Evolutionary conservation across 2,329 filamentous ascomycete species (phyloP), one percentile per base, ranked within the genome.

Genomic region (Botryosphaeria dothidea): DNA sequence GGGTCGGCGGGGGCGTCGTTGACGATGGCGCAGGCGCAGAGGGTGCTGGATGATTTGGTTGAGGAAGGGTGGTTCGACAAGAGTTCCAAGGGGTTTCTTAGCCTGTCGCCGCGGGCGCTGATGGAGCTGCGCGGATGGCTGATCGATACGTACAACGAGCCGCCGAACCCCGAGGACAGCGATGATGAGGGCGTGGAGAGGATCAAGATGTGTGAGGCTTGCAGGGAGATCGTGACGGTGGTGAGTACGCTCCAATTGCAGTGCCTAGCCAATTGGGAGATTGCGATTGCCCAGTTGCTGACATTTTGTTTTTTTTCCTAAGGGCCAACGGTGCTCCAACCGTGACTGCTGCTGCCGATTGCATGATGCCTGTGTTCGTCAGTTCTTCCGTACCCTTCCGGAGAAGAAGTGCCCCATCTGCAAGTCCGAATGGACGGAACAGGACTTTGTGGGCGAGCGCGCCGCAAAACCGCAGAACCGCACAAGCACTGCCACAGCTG

Each of bases 121-220:
- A 87, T 98, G 83, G 95, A 99, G 81, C 80, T 99, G 65, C 85
- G 90, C 65, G 84, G 86, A 1, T 98, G 93, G 89, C 84, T 99
- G 56, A 80, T 92, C n/a, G 91, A 92, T 62, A 92, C 90, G 29
- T 99, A 97, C 78, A 98, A 99, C 73, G 91, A 96, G 64, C 79
- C 84, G 0, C 78, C 80, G 0, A 36, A 75, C 0, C 87, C 87
- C 36, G 78, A 78, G 25, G 79, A 78, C 1, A 77, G 73, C 0
- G 66, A 66, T 11, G 69, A 67, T 9, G 64, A 52, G 41, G 57
- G 15, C 7, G 85, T 82, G 85, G 67, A 92, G 73, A 87, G 88
- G 67, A 91, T 99, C 75, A 96, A 95, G 79, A 87, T 89, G 68
- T 99, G 95, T 75, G 86, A 90, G 72, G 93, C 92, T 0, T 99